Evolutionary conservation across 1,284 basidiomycete genomes (phyloP).

Genomic region (Kalmanozyma brasiliensis): DNA sequence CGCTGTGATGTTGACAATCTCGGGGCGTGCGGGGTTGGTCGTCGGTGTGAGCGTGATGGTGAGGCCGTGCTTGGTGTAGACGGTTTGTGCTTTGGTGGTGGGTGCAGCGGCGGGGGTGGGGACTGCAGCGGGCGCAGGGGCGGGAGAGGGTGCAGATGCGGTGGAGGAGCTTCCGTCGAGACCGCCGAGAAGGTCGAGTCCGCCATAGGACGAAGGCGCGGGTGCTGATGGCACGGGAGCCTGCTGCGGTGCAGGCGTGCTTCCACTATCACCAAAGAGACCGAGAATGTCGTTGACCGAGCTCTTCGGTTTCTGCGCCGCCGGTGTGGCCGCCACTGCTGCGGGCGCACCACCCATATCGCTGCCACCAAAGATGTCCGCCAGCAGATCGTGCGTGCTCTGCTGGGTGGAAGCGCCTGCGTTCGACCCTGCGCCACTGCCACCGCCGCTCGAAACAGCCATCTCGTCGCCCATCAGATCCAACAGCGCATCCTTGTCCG

Average conservation of each 20-base stretch:
- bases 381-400: slow-evolving; percentile 87
- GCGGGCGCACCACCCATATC: slow-evolving; percentile 69
- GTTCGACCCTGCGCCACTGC: slow-evolving; percentile 12
- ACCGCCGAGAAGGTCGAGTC: slow-evolving; percentile 65
- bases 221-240: slow-evolving; percentile 30
- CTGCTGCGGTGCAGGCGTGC: slow-evolving; percentile 59
- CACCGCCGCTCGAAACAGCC: slow-evolving; percentile 26
- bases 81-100: slow-evolving; percentile 76
- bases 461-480: slow-evolving; percentile 64
- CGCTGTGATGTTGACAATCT: slow-evolving; percentile 88
- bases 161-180: slow-evolving; percentile 20
- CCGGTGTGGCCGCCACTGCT: slow-evolving; percentile 43
- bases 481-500: slow-evolving; percentile 58
- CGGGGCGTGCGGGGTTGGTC: slow-evolving; percentile 79
- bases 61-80: slow-evolving; percentile 90
- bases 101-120: slow-evolving; percentile 34
- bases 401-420: slow-evolving; percentile 67
- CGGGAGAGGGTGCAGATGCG: slow-evolving; percentile 72
- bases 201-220: slow-evolving; percentile 29
- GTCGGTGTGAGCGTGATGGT: slow-evolving; percentile 90
- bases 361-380: slow-evolving; percentile 85
- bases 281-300: slow-evolving; percentile 90
- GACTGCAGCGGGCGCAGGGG: slow-evolving; percentile 74
- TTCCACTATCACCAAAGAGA: slow-evolving; percentile 76
- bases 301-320: slow-evolving; percentile 69